phyloP scores from a whole-genome alignment of 2,329 filamentous ascomycete genomes.

The Neofusicoccum umdonicola region DNA sequence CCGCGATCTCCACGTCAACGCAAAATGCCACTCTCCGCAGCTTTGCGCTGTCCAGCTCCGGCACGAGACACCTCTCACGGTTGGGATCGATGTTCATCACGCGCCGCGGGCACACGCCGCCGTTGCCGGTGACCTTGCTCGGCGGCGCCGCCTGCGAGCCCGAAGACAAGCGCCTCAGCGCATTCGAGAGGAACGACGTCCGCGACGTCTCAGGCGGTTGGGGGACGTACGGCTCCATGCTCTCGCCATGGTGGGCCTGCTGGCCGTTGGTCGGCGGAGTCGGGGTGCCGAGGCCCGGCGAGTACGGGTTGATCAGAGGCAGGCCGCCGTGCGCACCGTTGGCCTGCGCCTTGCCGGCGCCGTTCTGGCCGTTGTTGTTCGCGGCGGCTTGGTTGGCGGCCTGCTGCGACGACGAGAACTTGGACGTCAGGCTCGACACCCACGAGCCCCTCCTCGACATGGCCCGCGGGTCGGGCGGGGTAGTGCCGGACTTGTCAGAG shows the following conservation, averaged over 20 bases:
- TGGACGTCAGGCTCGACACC: slow-evolving; percentile 91
- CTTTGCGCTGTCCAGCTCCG: slow-evolving; percentile 76
- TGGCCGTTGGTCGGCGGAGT: slow-evolving; percentile 51
- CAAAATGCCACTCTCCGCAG: slow-evolving; percentile 88
- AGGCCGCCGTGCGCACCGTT: slow-evolving; percentile 21
- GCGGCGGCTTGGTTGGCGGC: slow-evolving; percentile 20
- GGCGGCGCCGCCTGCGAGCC: slow-evolving; percentile 22
- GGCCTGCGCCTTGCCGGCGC: slow-evolving; percentile 19
- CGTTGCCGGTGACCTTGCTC: slow-evolving; percentile 47
- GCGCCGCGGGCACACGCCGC: slow-evolving; percentile 74
- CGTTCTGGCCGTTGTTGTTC: not conserved
- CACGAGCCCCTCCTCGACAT: slow-evolving; percentile 68
- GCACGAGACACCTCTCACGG: slow-evolving; percentile 74
- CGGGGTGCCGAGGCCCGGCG: slow-evolving; percentile 41
- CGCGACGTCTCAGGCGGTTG: slow-evolving; percentile 69
- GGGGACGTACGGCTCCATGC: slow-evolving; percentile 63
- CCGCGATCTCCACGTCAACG: slow-evolving; percentile 95
- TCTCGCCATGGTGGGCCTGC: slow-evolving; percentile 26
- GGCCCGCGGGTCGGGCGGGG: slow-evolving; percentile 30
- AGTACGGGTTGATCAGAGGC: slow-evolving; percentile 21
- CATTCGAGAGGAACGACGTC: slow-evolving; percentile 73
- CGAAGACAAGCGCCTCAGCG: slow-evolving; percentile 78
- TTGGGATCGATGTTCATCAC: slow-evolving; percentile 82
- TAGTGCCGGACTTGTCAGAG: slow-evolving; percentile 34
- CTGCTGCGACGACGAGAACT: slow-evolving; percentile 68